Evolutionary conservation across 2,329 filamentous ascomycete genomes (phyloP), one percentile per base, ranked within the genome.

Genomic region (Cercospora sp.): DNA sequence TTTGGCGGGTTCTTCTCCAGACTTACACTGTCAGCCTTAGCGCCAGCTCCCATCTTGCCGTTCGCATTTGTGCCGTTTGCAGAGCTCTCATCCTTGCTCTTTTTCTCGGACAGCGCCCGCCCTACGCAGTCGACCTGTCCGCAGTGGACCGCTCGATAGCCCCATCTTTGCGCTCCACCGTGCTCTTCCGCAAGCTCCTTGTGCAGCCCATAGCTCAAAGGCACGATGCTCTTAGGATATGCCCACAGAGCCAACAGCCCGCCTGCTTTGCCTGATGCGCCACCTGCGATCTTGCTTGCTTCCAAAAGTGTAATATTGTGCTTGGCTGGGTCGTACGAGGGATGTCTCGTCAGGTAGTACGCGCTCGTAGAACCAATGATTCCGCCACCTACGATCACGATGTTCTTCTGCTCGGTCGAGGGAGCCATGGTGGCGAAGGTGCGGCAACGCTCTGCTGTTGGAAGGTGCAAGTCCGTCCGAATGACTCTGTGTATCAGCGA

Each of bases 241-340:
- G 94, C 95, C 93, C 94, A 98, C 16, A 94, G 84, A 0, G 90
- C 95, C 23, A 99, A 85, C 4, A 99, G 84, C 1, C 95, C 95
- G 16, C 95, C 95, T 0, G 95, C 94, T 81, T 97, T 98, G 48
- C 95, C 95, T 8, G 93, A 97, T 42, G 95, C 94, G 26, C 92
- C 94, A n/a, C 92, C 88, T 6, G 95, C 95, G 71, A 98, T 90
- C 55, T 89, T 85, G 3, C 89, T 89, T 0, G 95, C 93, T 83
- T 99, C 95, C 64, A 98, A 85, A 31, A 99, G 84, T 1, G 91
- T 97, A 75, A 98, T 90, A 63, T 85, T 89, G 78, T 97, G 92
- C 63, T 87, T 86, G 23, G 86, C 80, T 51, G 89, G 88, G 78
- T 95, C 86, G 82, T 91, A 98, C 31, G 87, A 89, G 30, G 92